These are phyloP conservation scores for Akanthomyces dipterigenus DNA, from an alignment of 2,329 filamentous ascomycete species.

Conservation along the genomic window DNA sequence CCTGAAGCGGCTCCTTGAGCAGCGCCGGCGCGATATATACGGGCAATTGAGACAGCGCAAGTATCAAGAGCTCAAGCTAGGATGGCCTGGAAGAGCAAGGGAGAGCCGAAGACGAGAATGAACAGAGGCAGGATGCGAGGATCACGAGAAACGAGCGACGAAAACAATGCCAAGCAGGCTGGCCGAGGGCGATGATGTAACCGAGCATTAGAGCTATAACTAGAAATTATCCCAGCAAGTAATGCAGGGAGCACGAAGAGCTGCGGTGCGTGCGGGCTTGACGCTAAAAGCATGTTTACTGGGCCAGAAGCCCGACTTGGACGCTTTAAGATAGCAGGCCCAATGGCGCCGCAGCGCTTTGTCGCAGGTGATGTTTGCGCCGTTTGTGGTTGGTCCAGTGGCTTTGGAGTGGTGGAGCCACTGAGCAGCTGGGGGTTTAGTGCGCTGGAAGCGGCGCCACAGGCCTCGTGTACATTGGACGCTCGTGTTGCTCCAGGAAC, in stretches of 20 bases:
- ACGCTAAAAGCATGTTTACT: slow-evolving; percentile 6
- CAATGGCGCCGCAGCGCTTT: background rate
- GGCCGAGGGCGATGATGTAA: slow-evolving; percentile 6
- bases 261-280: background rate
- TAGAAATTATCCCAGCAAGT: background rate
- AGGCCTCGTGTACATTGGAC: background rate
- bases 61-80: background rate
- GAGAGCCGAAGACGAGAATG: background rate
- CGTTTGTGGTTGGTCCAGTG: background rate
- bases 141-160: slow-evolving; percentile 2
- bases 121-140: background rate
- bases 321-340: background rate
- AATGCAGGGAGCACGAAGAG: background rate
- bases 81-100: background rate
- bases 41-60: background rate
- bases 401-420: background rate
- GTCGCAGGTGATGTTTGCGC: background rate
- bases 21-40: background rate
- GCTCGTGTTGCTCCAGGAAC: background rate
- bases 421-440: background rate
- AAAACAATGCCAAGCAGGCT: background rate
- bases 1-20: background rate
- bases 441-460: background rate
- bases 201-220: background rate
- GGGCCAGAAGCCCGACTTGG: background rate